Evolutionary conservation across 257 asterid genomes (phyloP).

Genomic region (Capsicum baccatum): DNA sequence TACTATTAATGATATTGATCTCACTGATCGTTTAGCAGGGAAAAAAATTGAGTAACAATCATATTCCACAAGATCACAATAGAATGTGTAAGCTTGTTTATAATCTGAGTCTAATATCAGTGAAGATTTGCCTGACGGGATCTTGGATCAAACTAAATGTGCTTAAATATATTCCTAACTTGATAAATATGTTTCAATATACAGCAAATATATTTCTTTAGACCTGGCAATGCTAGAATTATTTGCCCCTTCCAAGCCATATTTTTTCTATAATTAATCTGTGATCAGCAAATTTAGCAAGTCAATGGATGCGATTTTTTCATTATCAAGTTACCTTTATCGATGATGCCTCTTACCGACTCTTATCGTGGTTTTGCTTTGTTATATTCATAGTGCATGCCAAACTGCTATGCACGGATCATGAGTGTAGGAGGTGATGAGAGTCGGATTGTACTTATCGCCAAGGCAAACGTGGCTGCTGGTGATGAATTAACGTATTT

Average conservation of each 20-base stretch:
- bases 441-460: constrained; percentile 97
- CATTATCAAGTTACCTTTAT: background rate
- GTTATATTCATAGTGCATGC: constrained; percentile 77
- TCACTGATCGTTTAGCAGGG: background rate
- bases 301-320: constrained; percentile 3
- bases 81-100: background rate
- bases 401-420: constrained; percentile 97
- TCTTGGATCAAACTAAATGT: background rate
- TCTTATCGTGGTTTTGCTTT: background rate
- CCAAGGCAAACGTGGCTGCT: constrained; percentile 81
- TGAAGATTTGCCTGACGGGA: background rate
- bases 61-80: background rate
- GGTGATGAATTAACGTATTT: constrained; percentile 94
- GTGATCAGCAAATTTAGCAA: background rate
- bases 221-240: background rate
- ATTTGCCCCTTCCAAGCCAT: constrained; percentile 7
- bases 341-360: background rate
- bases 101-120: background rate
- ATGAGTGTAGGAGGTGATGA: constrained; percentile 96
- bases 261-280: background rate
- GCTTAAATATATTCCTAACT: constrained; percentile 3
- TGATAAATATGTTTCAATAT: constrained; percentile 9
- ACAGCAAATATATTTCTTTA: background rate
- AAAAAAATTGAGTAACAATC: background rate
- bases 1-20: background rate